A percentile compares a stretch with the other conserved stretches of the same genome.
Conservation (phyloP, 257 asterid species). For the Haberlea rhodopensis region DNA sequence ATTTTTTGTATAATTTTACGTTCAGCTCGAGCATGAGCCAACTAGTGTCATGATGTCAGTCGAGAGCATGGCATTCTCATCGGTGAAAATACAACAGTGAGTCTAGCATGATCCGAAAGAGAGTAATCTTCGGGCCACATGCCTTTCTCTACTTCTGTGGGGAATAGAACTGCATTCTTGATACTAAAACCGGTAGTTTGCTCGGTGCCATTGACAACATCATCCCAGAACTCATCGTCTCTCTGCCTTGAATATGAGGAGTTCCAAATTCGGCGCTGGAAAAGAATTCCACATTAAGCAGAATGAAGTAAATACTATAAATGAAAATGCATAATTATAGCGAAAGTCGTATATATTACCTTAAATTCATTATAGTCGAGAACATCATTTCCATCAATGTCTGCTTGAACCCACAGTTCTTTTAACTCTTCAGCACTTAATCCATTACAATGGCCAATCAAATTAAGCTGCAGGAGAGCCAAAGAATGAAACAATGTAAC, state of each 20-base stretch:
- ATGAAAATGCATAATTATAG: neutral
- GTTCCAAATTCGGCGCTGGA: constrained; percentile 82
- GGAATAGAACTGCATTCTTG: constrained; percentile 91
- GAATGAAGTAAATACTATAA: neutral
- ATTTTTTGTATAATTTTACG: neutral
- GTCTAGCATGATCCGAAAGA: constrained; percentile 96
- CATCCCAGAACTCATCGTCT: constrained; percentile 36
- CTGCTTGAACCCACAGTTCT: constrained; percentile 89
- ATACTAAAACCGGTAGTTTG: constrained; percentile 83
- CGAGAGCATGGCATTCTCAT: constrained; percentile 83
- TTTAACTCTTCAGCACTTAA: constrained; percentile 71
- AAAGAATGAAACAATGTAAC: neutral
- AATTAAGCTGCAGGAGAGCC: constrained; percentile 60
- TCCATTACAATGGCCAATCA: constrained; percentile 87
- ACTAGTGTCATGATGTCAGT: constrained; percentile 32
- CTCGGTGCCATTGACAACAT: constrained; percentile 45
- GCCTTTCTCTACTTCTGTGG: constrained; percentile 92
- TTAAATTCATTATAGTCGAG: constrained; percentile 81
- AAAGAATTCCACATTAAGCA: neutral
- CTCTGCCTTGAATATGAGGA: constrained; percentile 55
- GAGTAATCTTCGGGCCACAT: constrained; percentile 93
- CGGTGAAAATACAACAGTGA: constrained; percentile 91
- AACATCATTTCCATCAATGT: constrained; percentile 75
- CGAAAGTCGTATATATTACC: constrained; percentile 35
- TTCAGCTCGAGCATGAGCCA: neutral